These are phyloP conservation scores for Neoboletus brunneissimus DNA, from an alignment of 768 basidiomycete species.

Conservation along the genomic window DNA sequence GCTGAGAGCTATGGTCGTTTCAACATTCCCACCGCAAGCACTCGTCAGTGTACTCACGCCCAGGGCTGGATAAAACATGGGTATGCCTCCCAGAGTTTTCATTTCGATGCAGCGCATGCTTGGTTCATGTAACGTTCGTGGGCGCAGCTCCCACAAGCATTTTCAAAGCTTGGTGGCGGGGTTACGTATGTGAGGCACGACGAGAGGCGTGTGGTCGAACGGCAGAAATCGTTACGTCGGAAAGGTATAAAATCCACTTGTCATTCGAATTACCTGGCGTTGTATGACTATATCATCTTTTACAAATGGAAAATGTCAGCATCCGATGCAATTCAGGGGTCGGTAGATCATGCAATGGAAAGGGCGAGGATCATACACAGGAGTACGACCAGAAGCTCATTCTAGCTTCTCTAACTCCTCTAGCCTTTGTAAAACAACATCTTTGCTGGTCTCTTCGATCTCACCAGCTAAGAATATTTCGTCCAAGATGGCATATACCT, in stretches of 20 bases:
- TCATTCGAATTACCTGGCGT: neutral
- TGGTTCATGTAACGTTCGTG: neutral
- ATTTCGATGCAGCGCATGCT: neutral
- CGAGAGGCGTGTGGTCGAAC: neutral
- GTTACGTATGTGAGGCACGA: neutral
- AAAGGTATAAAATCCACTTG: neutral
- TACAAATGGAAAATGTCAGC: constrained; percentile 11
- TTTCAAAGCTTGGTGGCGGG: neutral
- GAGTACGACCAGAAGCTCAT: constrained; percentile 34
- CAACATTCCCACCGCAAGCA: neutral
- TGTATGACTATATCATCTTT: neutral
- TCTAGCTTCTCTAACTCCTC: constrained; percentile 94
- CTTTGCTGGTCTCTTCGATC: constrained; percentile 97
- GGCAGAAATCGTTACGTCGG: neutral
- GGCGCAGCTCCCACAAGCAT: neutral
- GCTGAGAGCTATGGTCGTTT: neutral
- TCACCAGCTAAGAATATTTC: constrained; percentile 98
- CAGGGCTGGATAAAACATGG: neutral
- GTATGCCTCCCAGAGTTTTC: neutral
- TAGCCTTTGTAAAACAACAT: constrained; percentile 86
- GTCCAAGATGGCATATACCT: constrained; percentile 98
- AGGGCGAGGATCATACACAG: constrained; percentile 6
- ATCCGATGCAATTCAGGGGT: constrained; percentile 7
- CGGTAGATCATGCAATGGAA: constrained; percentile 6
- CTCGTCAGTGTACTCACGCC: constrained; percentile 5